Conservation (phyloP, 257 asterid genomes). For the Primulina huaijiensis region DNA sequence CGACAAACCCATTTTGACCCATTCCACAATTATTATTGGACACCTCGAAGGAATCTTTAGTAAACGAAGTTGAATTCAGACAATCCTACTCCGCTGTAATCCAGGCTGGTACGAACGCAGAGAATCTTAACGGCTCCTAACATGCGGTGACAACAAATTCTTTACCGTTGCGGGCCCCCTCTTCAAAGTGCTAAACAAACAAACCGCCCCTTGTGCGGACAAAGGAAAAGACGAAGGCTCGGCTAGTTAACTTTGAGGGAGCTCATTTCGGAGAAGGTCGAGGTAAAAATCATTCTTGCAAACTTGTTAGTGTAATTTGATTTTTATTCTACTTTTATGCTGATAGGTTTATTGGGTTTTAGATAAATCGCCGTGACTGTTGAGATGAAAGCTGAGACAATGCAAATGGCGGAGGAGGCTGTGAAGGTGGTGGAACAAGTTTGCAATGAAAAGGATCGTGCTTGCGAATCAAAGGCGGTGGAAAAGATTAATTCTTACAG, state of each 20-base stretch:
- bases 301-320: not conserved
- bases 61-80: conserved; percentile 35
- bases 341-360: conserved; percentile 3
- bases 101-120: conserved; percentile 42
- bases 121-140: conserved; percentile 74
- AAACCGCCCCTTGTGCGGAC: conserved; percentile 16
- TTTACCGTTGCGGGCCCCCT: conserved; percentile 71
- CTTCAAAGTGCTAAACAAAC: conserved; percentile 34
- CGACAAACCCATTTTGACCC: conserved; percentile 8
- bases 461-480: conserved; percentile 34
- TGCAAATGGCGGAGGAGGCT: conserved; percentile 36
- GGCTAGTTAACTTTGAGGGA: not conserved
- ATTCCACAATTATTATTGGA: conserved; percentile 26
- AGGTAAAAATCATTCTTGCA: not conserved
- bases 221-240: not conserved
- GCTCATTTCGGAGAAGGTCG: not conserved
- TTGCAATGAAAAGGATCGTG: conserved; percentile 37
- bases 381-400: conserved; percentile 51
- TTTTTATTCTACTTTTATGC: not conserved
- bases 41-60: conserved; percentile 1
- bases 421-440: conserved; percentile 33
- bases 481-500: conserved; percentile 73
- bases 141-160: conserved; percentile 48
- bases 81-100: conserved; percentile 44
- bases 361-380: conserved; percentile 44